Base-by-base conservation (phyloP, 495 filamentous ascomycete genomes). In the Immersiella caudata region DNA sequence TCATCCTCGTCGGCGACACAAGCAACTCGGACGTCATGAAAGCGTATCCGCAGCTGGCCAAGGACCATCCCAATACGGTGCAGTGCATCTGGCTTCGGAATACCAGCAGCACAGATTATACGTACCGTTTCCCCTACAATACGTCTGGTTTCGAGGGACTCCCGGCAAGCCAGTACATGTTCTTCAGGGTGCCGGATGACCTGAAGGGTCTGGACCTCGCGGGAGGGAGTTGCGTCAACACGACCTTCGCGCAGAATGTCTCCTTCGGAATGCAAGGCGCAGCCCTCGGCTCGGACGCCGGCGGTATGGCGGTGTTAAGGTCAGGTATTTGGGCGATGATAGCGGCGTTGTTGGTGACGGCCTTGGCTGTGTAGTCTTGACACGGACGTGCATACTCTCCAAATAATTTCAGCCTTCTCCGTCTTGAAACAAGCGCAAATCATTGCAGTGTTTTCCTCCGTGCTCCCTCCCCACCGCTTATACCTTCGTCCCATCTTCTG, bases 41-140 rank as follows among this genome's bases (percentile, higher is more conserved):
- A 27, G 88, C 86, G 71, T 93, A 94, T 72, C 91, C 91, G 1
- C 79, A 81, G 66, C 80, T 93, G 5, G 33, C 60, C 33, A 83
- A 77, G 50, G 84, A 89, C 25, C 89, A 86, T 70, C 90, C 91
- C 0, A 82, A 79, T 22, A 87, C 91, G 72, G 89, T 93, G n/a
- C 86, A 89, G 68, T 94, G 91, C 75, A 93, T 94, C 68, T 85
- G 90, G 62, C 78, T 94, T 1, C 84, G 91, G n/a, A 94, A 94
- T 75, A 91, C 88, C 0, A 82, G 79, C 12, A 82, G 85, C 12
- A 93, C 90, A 0, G 91, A 94, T 71, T 80, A 86, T 67, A 65
- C 69, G 8, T 74, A 78, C 70, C 79, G 81, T 35, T 92, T 92
- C 74, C 91, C 91, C 0, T 93, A 94, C 73, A 83, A 94, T 72